phyloP scores from a whole-genome alignment of 305 asterid genomes.

The Fraxinus dipetala region DNA sequence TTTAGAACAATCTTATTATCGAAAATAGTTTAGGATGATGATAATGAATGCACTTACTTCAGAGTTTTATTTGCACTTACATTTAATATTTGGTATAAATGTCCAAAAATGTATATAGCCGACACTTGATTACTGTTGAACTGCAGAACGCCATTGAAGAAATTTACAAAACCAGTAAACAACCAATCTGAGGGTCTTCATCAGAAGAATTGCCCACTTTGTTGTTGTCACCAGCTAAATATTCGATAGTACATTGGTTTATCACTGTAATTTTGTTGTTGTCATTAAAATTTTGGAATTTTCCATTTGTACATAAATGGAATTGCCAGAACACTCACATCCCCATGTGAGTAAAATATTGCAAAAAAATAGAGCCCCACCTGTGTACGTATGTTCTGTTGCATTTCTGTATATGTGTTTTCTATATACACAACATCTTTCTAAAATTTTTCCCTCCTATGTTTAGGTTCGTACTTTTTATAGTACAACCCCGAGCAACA shows the following conservation, averaged over 20 bases:
- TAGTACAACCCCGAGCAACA: no score
- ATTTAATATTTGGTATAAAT: background rate
- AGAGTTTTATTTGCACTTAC: background rate
- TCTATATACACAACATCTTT: no score
- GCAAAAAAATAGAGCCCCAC: no score
- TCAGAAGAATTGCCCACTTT: background rate
- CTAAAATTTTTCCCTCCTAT: no score
- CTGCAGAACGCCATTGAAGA: slow-evolving; percentile 58
- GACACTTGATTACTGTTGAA: slow-evolving; percentile 6
- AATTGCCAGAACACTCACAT: no score
- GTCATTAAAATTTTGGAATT: background rate
- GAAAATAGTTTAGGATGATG: background rate
- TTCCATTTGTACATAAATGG: no score
- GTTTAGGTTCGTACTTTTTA: no score
- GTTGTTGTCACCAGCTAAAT: background rate
- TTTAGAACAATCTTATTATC: background rate
- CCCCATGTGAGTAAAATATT: no score
- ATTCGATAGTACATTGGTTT: background rate
- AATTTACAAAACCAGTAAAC: slow-evolving; percentile 53
- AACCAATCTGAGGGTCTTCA: slow-evolving; percentile 21
- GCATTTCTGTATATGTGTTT: no score
- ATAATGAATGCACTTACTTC: background rate
- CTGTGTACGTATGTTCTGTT: no score
- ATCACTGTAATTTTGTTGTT: background rate
- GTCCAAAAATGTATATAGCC: background rate